Evolutionary conservation across 1,284 basidiomycete genomes (phyloP), one percentile per base, ranked within the genome.

Genomic region (Moesziomyces globuligerus): DNA sequence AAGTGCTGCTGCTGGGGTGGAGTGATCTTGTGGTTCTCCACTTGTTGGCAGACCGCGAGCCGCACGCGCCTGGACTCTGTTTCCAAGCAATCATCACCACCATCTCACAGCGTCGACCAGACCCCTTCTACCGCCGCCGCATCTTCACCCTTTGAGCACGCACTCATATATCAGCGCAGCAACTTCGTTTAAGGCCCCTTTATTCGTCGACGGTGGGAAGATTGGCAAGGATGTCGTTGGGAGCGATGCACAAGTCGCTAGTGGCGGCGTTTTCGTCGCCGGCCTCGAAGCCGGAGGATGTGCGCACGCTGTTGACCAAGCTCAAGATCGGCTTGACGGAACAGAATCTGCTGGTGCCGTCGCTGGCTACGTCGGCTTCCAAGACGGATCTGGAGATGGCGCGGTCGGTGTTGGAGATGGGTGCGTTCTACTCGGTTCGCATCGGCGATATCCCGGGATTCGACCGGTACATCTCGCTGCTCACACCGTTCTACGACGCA

Each of bases 381-480:
- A 32, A 32, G 2, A n/a, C 34, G 23, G 54, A 64, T 34, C 53
- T 80, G 1, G 49, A 61, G 7, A 7, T 79, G 29, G 75, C 85
- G 91, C 91, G 95, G 68, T 92, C 96, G 67, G 91, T 97, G 50
- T 89, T 98, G 55, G 95, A 98, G 85, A 90, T 97, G 74, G 95
- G 94, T 43, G 92, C 94, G 17, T 91, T 96, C 85, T 91, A 91
- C 85, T 93, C 94, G 62, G 90, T 98, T 81, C 88, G 93, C 40
- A 88, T 89, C 67, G 88, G 89, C 80, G 92, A 97, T 83, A 89
- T 96, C 13, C 89, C 92, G 40, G 90, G 91, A 0, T 99, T 98
- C 81, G 92, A 95, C 82, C 89, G 94, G 68, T 98, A 97, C 84
- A 93, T 95, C 83, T 90, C 91, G 15, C 92, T 96, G 81, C 87